phyloP scores from a whole-genome alignment of 208 protist species.

The Herpetomonas tarakana region DNA sequence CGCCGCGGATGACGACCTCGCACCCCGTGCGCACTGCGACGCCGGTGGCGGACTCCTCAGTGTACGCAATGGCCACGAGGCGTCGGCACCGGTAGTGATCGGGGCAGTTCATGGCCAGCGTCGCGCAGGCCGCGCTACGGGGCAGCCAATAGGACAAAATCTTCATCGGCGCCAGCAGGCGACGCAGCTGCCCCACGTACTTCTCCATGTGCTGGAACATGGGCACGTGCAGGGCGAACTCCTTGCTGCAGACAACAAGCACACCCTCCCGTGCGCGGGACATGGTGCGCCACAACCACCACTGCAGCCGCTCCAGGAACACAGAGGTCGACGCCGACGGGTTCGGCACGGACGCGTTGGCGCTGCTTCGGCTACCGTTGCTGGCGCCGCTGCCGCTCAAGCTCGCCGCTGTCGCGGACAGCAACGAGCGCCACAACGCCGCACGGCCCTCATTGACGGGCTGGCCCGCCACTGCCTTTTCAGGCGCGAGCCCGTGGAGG shows the following conservation, averaged over 20 bases:
- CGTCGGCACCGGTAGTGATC: slow-evolving; percentile 68
- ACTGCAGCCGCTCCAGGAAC: slow-evolving; percentile 60
- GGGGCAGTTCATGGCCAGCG: slow-evolving; percentile 67
- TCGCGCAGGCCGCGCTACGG: slow-evolving; percentile 29
- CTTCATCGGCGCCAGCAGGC: slow-evolving; percentile 17
- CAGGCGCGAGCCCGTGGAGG: background rate
- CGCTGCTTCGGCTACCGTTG: background rate
- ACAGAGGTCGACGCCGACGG: slow-evolving; percentile 23
- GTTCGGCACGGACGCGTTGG: slow-evolving; percentile 4
- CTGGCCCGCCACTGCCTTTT: background rate
- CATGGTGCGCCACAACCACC: slow-evolving; percentile 70
- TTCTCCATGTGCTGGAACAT: slow-evolving; percentile 51
- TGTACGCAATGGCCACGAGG: slow-evolving; percentile 36
- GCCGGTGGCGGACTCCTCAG: slow-evolving; percentile 10
- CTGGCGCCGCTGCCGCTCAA: slow-evolving; percentile 4
- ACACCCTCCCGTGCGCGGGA: slow-evolving; percentile 50
- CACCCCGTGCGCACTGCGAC: slow-evolving; percentile 5
- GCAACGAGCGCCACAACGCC: background rate
- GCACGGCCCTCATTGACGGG: background rate
- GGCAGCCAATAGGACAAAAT: slow-evolving; percentile 69
- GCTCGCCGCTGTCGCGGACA: background rate
- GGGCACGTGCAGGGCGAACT: slow-evolving; percentile 53
- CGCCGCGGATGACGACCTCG: slow-evolving; percentile 48
- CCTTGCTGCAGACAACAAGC: slow-evolving; percentile 64
- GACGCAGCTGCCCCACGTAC: slow-evolving; percentile 55